Percentiles rank a stretch among this genome's conserved stretches.
Evolutionary conservation across 306 rosid species (phyloP).

Genomic region (Vigna angularis): DNA sequence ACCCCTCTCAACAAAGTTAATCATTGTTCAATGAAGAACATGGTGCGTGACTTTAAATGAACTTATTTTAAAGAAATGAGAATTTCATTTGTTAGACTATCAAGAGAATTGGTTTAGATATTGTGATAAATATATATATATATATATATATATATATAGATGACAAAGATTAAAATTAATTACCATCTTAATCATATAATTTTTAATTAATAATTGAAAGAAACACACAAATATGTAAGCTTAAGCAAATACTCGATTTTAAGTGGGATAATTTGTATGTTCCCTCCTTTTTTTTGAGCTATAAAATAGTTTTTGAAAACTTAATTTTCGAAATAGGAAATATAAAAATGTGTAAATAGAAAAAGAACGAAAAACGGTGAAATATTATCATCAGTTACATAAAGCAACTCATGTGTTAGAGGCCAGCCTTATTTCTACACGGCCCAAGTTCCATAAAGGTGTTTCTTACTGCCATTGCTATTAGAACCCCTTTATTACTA

Average conservation of each 20-base stretch:
- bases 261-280: too few relatives aligned
- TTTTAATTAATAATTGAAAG: too few relatives aligned
- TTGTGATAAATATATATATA: too few relatives aligned
- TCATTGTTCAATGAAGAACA: background rate
- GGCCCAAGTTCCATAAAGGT: background rate
- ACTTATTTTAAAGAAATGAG: background rate
- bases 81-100: background rate
- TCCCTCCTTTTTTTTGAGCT: background rate
- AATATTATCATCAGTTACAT: background rate
- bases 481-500: background rate
- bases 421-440: background rate
- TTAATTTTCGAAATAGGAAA: background rate
- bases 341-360: background rate
- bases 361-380: background rate
- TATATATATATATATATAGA: too few relatives aligned
- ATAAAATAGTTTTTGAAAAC: background rate
- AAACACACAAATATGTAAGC: too few relatives aligned
- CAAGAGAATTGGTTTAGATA: background rate
- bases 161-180: too few relatives aligned
- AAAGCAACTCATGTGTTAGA: background rate
- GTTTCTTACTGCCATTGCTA: background rate
- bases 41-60: background rate
- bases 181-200: too few relatives aligned
- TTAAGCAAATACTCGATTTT: too few relatives aligned
- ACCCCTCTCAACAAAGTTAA: too few relatives aligned